phyloP scores from a whole-genome alignment of 495 filamentous ascomycete species.

The Acidiella bohemica region DNA sequence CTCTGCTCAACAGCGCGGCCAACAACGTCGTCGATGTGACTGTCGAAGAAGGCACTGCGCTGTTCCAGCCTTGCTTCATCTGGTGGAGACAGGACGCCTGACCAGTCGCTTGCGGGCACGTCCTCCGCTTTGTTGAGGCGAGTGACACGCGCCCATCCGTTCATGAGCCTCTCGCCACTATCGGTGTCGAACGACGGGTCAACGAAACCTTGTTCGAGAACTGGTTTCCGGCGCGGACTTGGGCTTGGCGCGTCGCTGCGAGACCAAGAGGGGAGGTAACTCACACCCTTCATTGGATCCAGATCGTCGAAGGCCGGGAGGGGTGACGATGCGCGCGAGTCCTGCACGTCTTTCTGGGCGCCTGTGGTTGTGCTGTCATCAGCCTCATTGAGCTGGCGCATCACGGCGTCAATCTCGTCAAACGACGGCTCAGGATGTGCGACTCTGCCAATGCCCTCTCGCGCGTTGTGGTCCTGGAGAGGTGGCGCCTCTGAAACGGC shows the following conservation, averaged over 20 bases:
- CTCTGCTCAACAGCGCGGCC: slow-evolving; percentile 62
- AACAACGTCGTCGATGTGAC: slow-evolving; percentile 72
- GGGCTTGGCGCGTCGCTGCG: slow-evolving; percentile 59
- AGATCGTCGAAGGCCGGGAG: slow-evolving; percentile 36
- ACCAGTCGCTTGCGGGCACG: slow-evolving; percentile 75
- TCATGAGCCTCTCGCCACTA: slow-evolving; percentile 15
- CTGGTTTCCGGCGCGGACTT: slow-evolving; percentile 42
- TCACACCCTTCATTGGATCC: slow-evolving; percentile 29
- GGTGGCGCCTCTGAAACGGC: no score
- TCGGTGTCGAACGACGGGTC: slow-evolving; percentile 16
- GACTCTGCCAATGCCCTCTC: not conserved
- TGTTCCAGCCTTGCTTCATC: slow-evolving; percentile 62
- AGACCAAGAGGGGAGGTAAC: slow-evolving; percentile 33
- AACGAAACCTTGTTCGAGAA: slow-evolving; percentile 2
- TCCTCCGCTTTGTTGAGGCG: slow-evolving; percentile 52
- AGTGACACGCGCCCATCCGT: slow-evolving; percentile 32
- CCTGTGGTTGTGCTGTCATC: no score
- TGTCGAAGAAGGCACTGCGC: slow-evolving; percentile 70
- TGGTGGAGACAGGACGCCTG: slow-evolving; percentile 65
- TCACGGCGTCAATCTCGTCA: slow-evolving; percentile 72
- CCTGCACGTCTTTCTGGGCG: slow-evolving; percentile 23
- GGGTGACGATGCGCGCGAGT: slow-evolving; percentile 32
- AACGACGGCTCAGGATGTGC: slow-evolving; percentile 41
- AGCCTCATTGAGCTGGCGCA: slow-evolving; percentile 63
- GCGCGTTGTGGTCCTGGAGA: no score